These are phyloP conservation scores for Penicillium turbatum DNA, from an alignment of 495 filamentous ascomycete genomes.

Conservation along the genomic window DNA sequence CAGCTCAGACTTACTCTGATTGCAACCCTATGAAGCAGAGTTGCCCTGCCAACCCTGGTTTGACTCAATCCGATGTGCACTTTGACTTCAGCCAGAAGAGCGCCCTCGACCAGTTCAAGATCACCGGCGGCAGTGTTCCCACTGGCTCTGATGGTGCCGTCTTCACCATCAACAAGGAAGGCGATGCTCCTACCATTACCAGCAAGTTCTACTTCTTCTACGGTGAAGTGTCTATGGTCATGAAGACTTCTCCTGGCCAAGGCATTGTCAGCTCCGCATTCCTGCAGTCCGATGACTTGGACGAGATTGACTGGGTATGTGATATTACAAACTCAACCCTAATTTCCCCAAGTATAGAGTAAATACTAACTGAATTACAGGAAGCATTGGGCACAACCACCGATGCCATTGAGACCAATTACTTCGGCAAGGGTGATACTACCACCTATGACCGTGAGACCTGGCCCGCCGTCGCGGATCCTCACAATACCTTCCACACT, in stretches of 20 bases:
- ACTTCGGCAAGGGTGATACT: slow-evolving; percentile 89
- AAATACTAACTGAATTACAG: slow-evolving; percentile 18
- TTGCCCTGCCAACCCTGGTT: slow-evolving; percentile 59
- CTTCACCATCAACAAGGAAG: slow-evolving; percentile 66
- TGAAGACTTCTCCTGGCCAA: slow-evolving; percentile 67
- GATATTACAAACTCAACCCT: neutral
- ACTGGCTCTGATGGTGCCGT: slow-evolving; percentile 53
- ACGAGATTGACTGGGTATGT: slow-evolving; percentile 92
- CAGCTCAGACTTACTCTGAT: slow-evolving; percentile 46
- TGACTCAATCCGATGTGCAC: slow-evolving; percentile 48
- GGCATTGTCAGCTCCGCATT: slow-evolving; percentile 81
- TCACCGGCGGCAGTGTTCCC: slow-evolving; percentile 52
- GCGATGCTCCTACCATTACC: slow-evolving; percentile 70
- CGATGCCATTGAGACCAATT: slow-evolving; percentile 78
- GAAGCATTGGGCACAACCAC: slow-evolving; percentile 57
- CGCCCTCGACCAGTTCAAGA: slow-evolving; percentile 54
- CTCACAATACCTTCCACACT: slow-evolving; percentile 69
- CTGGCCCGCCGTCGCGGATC: slow-evolving; percentile 52
- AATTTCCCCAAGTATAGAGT: neutral
- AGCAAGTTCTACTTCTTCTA: slow-evolving; percentile 76
- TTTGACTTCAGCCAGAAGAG: slow-evolving; percentile 61
- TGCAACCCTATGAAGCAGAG: slow-evolving; percentile 41
- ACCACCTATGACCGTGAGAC: slow-evolving; percentile 70
- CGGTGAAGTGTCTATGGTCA: slow-evolving; percentile 62
- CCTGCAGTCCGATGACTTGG: slow-evolving; percentile 83